These are phyloP conservation scores for Aspergillus uvarum DNA, from an alignment of 2,329 filamentous ascomycete species.

Conservation along the genomic window DNA sequence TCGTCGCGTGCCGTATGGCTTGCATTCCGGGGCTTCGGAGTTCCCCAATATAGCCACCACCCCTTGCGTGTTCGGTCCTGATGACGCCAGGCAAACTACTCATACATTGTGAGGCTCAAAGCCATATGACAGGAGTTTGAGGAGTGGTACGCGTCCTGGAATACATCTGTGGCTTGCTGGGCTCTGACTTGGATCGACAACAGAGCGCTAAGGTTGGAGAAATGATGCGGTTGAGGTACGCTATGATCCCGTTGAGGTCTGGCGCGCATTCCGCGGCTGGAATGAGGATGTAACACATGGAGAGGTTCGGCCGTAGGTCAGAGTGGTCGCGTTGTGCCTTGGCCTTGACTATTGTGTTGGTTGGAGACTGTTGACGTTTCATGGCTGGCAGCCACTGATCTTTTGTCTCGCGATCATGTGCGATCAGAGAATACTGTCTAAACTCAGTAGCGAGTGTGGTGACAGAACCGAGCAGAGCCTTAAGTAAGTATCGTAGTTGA, in stretches of 20 bases:
- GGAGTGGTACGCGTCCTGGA: not conserved
- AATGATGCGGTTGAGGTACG: not conserved
- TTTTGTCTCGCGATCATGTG: no score
- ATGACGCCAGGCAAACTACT: not conserved
- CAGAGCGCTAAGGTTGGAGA: not conserved
- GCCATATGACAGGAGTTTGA: not conserved
- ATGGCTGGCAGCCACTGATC: no score
- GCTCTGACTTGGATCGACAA: not conserved
- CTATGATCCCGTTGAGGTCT: not conserved
- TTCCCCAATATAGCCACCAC: not conserved
- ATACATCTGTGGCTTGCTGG: not conserved
- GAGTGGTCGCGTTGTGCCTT: not conserved
- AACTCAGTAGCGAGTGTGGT: no score
- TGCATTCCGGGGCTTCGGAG: slow-evolving; percentile 1
- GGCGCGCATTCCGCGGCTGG: not conserved
- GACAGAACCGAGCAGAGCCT: no score
- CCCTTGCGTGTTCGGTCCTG: slow-evolving; percentile 1
- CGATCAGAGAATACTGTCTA: no score
- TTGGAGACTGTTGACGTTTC: not conserved
- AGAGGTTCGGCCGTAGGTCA: not conserved
- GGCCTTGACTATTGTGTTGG: not conserved
- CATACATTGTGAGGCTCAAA: not conserved
- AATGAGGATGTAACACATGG: not conserved
- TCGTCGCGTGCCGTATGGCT: not conserved
- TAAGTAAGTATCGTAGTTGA: no score